phyloP scores from a whole-genome alignment of 2,329 filamentous ascomycete genomes.

The Aspergillus nomiae region DNA sequence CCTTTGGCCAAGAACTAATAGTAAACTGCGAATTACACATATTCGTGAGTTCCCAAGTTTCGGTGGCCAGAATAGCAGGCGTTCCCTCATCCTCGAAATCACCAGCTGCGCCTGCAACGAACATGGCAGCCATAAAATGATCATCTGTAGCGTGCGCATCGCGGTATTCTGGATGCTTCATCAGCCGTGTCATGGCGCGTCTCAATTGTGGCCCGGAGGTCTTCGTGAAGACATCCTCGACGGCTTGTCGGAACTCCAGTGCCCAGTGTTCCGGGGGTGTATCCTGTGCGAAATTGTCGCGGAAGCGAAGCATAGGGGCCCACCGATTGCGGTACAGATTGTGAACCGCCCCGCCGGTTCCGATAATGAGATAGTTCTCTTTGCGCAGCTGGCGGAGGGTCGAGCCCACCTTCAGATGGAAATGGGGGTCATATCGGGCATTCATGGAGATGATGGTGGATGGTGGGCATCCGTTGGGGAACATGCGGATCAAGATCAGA shows the following conservation, averaged over 20 bases:
- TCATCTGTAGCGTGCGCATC: slow-evolving; percentile 72
- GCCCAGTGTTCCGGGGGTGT: slow-evolving; percentile 62
- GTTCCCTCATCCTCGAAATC: slow-evolving; percentile 49
- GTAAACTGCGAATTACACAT: slow-evolving; percentile 66
- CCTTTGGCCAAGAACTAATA: slow-evolving; percentile 45
- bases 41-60: slow-evolving; percentile 68
- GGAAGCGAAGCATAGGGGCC: slow-evolving; percentile 64
- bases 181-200: slow-evolving; percentile 60
- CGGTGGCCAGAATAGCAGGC: slow-evolving; percentile 45
- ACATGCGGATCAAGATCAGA: slow-evolving; percentile 70
- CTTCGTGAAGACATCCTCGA: slow-evolving; percentile 61
- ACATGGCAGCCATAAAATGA: slow-evolving; percentile 68
- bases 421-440: slow-evolving; percentile 27
- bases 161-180: slow-evolving; percentile 68
- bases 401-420: slow-evolving; percentile 59
- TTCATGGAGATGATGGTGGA: slow-evolving; percentile 63
- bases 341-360: slow-evolving; percentile 67
- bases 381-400: slow-evolving; percentile 58
- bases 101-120: slow-evolving; percentile 61
- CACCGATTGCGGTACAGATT: slow-evolving; percentile 70
- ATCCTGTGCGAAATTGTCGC: slow-evolving; percentile 64
- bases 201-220: slow-evolving; percentile 58
- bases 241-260: slow-evolving; percentile 66
- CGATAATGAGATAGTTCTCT: slow-evolving; percentile 60
- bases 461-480: slow-evolving; percentile 64